phyloP scores from a whole-genome alignment of 2,329 filamentous ascomycete species.

The Paecilomyces sp. region DNA sequence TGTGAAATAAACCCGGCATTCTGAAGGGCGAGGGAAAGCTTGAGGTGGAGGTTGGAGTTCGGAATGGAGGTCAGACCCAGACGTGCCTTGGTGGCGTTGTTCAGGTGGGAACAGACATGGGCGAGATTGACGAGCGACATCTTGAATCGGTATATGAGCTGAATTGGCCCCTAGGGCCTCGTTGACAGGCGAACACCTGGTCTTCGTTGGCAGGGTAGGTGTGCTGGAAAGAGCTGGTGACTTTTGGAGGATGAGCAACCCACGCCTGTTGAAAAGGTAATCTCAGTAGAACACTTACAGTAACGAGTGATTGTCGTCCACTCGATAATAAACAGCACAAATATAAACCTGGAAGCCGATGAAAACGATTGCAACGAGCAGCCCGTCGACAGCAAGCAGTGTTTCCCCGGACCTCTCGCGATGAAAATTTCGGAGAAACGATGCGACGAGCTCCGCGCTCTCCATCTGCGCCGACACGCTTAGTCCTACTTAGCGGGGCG shows the following conservation, averaged over 20 bases:
- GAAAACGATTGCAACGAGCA: background rate
- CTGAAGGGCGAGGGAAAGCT: conserved; percentile 68
- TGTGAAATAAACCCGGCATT: conserved; percentile 73
- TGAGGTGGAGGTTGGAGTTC: conserved; percentile 72
- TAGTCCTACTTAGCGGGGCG: background rate
- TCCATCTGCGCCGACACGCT: background rate
- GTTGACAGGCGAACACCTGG: background rate
- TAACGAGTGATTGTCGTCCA: background rate
- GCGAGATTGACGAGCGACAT: conserved; percentile 71
- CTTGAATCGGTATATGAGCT: conserved; percentile 13
- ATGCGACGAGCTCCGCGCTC: conserved; percentile 3
- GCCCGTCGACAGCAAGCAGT: background rate
- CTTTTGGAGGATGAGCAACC: background rate
- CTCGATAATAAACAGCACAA: background rate
- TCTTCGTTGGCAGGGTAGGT: background rate
- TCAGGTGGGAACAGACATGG: conserved; percentile 81
- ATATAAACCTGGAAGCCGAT: background rate
- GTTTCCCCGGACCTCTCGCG: background rate
- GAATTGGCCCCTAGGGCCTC: conserved; percentile 15
- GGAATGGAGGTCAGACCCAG: conserved; percentile 78
- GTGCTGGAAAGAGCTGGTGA: conserved; percentile 1
- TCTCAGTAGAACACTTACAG: background rate
- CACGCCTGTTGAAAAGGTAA: background rate
- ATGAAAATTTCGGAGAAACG: conserved; percentile 33
- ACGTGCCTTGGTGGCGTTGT: conserved; percentile 79